phyloP scores from a whole-genome alignment of 257 asterid species.

The Galeopsis tetrahit region DNA sequence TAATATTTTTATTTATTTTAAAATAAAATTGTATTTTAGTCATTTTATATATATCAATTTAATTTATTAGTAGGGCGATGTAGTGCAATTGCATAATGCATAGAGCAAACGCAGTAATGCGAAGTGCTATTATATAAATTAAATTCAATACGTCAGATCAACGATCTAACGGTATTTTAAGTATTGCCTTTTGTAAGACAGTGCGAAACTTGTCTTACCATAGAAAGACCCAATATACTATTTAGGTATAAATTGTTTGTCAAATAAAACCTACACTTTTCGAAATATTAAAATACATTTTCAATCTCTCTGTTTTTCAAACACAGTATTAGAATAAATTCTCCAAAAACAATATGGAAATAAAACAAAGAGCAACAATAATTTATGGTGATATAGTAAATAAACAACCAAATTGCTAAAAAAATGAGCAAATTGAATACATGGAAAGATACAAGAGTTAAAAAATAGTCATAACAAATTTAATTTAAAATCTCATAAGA shows the following conservation, averaged over 20 bases:
- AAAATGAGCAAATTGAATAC: neutral
- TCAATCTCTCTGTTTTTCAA: neutral
- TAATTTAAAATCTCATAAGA: neutral
- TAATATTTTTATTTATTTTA: too few species aligned
- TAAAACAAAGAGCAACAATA: neutral
- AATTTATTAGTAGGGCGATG: too few species aligned
- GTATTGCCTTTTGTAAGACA: too few species aligned
- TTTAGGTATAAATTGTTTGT: neutral
- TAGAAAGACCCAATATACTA: too few species aligned
- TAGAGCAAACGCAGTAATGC: too few species aligned
- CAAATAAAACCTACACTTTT: conserved; percentile 5
- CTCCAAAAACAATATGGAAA: neutral
- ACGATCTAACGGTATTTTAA: too few species aligned
- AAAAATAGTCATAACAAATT: neutral
- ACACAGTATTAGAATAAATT: neutral
- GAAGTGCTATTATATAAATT: too few species aligned
- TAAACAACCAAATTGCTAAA: neutral
- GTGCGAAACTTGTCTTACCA: too few species aligned
- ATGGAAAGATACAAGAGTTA: neutral
- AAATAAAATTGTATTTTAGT: too few species aligned
- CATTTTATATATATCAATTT: too few species aligned
- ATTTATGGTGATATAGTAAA: neutral
- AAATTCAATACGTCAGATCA: too few species aligned
- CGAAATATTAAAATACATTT: neutral
- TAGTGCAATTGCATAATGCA: too few species aligned